Evolutionary conservation across 345 rosid genomes (phyloP).

Genomic region (Lumnitzera littorea): DNA sequence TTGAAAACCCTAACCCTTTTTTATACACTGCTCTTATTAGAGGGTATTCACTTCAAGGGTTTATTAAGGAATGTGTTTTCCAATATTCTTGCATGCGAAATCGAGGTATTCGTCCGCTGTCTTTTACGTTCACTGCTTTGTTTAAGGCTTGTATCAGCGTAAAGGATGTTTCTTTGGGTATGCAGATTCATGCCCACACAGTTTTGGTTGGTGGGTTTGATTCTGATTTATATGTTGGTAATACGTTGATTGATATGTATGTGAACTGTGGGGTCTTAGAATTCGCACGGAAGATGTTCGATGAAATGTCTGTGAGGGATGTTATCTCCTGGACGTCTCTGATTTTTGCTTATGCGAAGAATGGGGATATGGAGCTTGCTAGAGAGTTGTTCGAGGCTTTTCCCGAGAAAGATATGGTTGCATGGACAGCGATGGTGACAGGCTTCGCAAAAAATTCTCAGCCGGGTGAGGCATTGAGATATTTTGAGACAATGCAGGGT

Average conservation of each 20-base stretch:
- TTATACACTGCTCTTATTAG: conserved; percentile 71
- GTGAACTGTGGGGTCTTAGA: conserved; percentile 43
- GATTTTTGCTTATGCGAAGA: conserved; percentile 46
- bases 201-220: conserved; percentile 56
- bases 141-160: conserved; percentile 45
- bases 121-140: conserved; percentile 76
- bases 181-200: conserved; percentile 69
- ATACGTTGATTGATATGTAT: conserved; percentile 56
- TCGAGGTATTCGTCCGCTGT: conserved; percentile 40
- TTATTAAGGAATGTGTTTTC: conserved; percentile 24
- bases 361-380: conserved; percentile 55
- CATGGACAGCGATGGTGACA: conserved; percentile 74
- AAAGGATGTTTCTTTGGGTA: conserved; percentile 40
- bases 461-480: conserved; percentile 59
- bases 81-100: conserved; percentile 47
- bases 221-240: conserved; percentile 57
- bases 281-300: conserved; percentile 53
- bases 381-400: conserved; percentile 49
- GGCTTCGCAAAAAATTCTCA: conserved; percentile 66
- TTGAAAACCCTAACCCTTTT: conserved; percentile 53
- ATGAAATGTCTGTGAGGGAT: conserved; percentile 61
- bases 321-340: conserved; percentile 63
- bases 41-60: conserved; percentile 42
- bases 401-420: conserved; percentile 53
- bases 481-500: conserved; percentile 54